Evolutionary conservation across 1,284 basidiomycete species (phyloP), one percentile per base, ranked within the genome.

Genomic region (Sanguinoderma infundibulare): DNA sequence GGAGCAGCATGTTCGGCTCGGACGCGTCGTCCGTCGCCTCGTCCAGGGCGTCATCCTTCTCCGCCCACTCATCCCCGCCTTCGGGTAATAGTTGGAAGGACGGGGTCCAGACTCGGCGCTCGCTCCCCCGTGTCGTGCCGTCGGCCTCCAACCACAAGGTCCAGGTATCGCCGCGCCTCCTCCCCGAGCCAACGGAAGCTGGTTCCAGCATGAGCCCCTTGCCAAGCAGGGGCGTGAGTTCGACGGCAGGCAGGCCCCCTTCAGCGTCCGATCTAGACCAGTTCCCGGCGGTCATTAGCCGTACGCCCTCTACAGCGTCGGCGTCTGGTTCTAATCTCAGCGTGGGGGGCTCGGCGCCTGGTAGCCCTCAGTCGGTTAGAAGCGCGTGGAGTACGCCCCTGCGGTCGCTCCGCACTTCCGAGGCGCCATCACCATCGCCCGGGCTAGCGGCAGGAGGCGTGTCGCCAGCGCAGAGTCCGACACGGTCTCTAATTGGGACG

Each of bases 151-250:
- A 64, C 59, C 60, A 60, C 61, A 78, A 77, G 65, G 63, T 79
- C 5, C 77, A 77, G 57, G 67, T 78, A 1, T 77, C 77, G 1
- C 76, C 77, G 22, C 73, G 74, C n/a, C 60, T 73, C 53, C 55
- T 55, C 10, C 73, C 76, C 3, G 77, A 78, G 62, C 74, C 77
- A 2, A 72, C 67, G 67, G 74, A 75, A 58, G 77, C 77, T 5
- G 75, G 76, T n/a, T 51, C 67, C 53, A 65, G 63, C 49, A 40
- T 47, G 28, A 69, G 71, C 42, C 64, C 68, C 9, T 20, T 59
- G 42, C 50, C 56, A 22, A 46, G 51, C 22, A 56, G 55, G 38
- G 58, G 61, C 54, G 42, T 30, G 39, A 56, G 57, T 55, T 40
- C 46, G 24, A 61, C 56, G 38, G 40, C 44, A 14, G 46, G 57